Conservation (phyloP, 1,284 basidiomycete species). For the Trametes sp. region DNA sequence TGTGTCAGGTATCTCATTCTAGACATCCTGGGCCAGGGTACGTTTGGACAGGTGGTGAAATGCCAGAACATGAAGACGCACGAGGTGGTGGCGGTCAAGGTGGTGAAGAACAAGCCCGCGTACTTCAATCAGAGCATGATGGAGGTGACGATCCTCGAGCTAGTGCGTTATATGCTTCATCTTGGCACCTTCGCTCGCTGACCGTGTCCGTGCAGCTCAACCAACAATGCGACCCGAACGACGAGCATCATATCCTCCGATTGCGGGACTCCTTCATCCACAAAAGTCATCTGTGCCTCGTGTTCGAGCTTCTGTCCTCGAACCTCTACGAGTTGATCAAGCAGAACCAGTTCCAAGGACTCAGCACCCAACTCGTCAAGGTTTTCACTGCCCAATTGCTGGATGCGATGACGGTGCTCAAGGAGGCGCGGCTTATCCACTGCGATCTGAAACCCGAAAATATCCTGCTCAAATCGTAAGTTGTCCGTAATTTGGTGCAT, state of each 20-base stretch:
- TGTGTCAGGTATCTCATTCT: constrained; percentile 89
- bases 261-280: constrained; percentile 98
- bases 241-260: constrained; percentile 96
- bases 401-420: constrained; percentile 91
- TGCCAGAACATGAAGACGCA: constrained; percentile 99
- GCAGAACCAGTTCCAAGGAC: constrained; percentile 98
- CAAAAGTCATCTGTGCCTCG: constrained; percentile 94
- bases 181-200: constrained; percentile 6
- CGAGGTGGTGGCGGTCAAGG: constrained; percentile 98
- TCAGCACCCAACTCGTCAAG: constrained; percentile 96
- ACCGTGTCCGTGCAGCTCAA: constrained; percentile 71
- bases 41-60: constrained; percentile 99
- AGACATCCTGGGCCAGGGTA: constrained; percentile 97
- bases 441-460: constrained; percentile 99
- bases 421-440: constrained; percentile 96
- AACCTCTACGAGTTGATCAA: constrained; percentile 99
- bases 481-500: constrained; percentile 34
- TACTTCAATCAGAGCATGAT: constrained; percentile 99
- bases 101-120: constrained; percentile 99
- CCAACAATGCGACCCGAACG: constrained; percentile 90
- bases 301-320: constrained; percentile 96
- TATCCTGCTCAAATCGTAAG: constrained; percentile 92
- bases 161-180: constrained; percentile 61
- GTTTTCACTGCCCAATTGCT: constrained; percentile 97
- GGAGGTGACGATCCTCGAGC: constrained; percentile 98